Base-by-base conservation (phyloP, 495 filamentous ascomycete species). In the Articulospora tetracladia region DNA sequence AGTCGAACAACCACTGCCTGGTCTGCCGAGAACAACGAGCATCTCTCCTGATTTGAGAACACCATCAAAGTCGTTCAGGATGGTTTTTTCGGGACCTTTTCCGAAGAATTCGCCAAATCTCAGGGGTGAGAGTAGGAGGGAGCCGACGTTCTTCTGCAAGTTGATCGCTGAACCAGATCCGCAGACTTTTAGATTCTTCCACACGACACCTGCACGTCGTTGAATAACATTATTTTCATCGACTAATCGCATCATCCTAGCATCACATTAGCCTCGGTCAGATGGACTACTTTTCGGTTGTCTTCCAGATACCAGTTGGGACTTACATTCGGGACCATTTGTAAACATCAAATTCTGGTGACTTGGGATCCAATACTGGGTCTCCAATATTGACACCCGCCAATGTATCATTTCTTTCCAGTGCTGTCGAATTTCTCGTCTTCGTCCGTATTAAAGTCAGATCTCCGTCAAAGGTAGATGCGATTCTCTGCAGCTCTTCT, bases 21-120 rank as follows among this genome's bases (percentile, higher is more conserved):
- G 91, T 23, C 86, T 83, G 19, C 89, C 91, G 22, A 93, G 77
- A 0, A 93, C 90, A 19, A 93, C 77, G 41, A 94, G 74, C 86
- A 91, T 91, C 74, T 94, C 90, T 15, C 91, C 90, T 24, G 81
- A 83, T 62, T 82, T 81, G 1, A 93, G 77, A 7, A 92, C 67
- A 1, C 90, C 91, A 54, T 89, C 86, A 65, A 93, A 90, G 28
- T 83, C 73, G 27, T 82, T 82, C 28, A 94, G 74, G 57, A 93
- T 92, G 34, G 90, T 75, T 69, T 88, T 86, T 68, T 82, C 79
- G 39, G 83, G 72, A 6, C 77, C 76, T 26, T 73, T 70, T 19
- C 79, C 79, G 55, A 66, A 58, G 30, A 66, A 60, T 36, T 68
- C 53, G 19, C 64, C 26, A 41, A 63, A 44, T 65, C 68, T 13